A percentile compares a stretch with the other conserved stretches of the same genome.
Evolutionary conservation across 164 flowering plant genomes (phyloP).

Genomic region (Stephania japonica): DNA sequence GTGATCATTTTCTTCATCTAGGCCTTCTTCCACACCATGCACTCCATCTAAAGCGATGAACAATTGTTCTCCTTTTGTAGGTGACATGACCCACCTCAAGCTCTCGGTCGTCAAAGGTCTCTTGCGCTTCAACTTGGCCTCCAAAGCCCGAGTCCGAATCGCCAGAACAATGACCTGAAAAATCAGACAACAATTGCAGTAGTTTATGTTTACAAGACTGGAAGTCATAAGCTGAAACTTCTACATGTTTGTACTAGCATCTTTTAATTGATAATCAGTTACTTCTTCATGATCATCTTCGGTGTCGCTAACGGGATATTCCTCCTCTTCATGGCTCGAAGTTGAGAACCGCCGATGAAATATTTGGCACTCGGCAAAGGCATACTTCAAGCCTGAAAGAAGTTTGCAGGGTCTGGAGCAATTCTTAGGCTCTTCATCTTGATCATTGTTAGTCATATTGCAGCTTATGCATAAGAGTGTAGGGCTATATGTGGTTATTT

Average conservation of each 20-base stretch:
- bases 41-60: constrained; percentile 20
- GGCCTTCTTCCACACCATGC: neutral
- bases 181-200: neutral
- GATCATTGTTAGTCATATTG: constrained; percentile 33
- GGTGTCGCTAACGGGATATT: constrained; percentile 25
- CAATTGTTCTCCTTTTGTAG: constrained; percentile 28
- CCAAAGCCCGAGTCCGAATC: constrained; percentile 52
- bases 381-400: constrained; percentile 37
- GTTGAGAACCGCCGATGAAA: constrained; percentile 19
- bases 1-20: constrained; percentile 26
- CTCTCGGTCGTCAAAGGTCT: constrained; percentile 26
- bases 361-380: constrained; percentile 35
- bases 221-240: neutral
- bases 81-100: constrained; percentile 41
- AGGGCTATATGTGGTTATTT: neutral
- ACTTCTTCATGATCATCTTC: constrained; percentile 49
- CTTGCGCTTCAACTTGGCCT: constrained; percentile 41
- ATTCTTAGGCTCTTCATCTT: constrained; percentile 38
- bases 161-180: constrained; percentile 49
- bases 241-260: neutral
- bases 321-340: constrained; percentile 33
- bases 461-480: neutral
- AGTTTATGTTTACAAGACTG: neutral
- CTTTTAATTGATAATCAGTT: constrained; percentile 3
- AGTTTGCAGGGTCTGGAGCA: constrained; percentile 36